Conservation (phyloP, 208 protist genomes). For the Crithidia fasciculata region DNA sequence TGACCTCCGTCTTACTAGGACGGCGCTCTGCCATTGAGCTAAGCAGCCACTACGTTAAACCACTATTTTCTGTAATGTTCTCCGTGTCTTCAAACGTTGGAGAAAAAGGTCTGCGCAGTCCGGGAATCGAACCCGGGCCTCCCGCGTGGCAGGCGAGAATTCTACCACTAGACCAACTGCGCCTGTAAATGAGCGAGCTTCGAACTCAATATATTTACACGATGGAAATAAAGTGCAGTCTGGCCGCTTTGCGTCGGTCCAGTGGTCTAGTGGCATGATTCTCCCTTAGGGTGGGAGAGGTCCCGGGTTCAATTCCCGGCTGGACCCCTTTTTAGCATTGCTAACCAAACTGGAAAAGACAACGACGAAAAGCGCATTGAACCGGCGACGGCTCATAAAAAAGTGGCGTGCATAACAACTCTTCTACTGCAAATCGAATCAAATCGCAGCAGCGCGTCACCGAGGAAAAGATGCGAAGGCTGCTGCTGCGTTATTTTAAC, state of each 20-base stretch:
- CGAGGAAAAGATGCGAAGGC: too few relatives aligned
- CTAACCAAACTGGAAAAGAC: neutral
- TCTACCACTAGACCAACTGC: conserved; percentile 95
- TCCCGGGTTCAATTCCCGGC: conserved; percentile 88
- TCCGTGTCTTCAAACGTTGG: neutral
- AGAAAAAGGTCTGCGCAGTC: conserved; percentile 82
- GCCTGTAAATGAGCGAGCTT: conserved; percentile 11
- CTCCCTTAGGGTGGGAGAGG: conserved; percentile 93
- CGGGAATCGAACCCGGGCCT: conserved; percentile 94
- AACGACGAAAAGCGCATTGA: neutral
- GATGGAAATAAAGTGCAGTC: neutral
- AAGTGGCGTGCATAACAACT: too few relatives aligned
- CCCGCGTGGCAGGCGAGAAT: conserved; percentile 92
- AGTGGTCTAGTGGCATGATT: conserved; percentile 94
- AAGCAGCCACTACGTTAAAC: conserved; percentile 61
- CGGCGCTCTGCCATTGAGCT: conserved; percentile 93
- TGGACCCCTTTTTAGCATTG: conserved; percentile 63
- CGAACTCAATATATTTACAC: too few relatives aligned
- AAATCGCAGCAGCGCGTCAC: too few relatives aligned
- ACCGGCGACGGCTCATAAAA: neutral
- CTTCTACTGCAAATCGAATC: too few relatives aligned
- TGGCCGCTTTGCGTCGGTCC: conserved; percentile 41
- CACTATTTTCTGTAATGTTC: neutral
- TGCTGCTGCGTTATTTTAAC: too few relatives aligned
- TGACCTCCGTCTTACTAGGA: conserved; percentile 93